These are phyloP conservation scores for Chenopodium formosanum DNA, from an alignment of 148 eudicot genomes.

Conservation along the genomic window DNA sequence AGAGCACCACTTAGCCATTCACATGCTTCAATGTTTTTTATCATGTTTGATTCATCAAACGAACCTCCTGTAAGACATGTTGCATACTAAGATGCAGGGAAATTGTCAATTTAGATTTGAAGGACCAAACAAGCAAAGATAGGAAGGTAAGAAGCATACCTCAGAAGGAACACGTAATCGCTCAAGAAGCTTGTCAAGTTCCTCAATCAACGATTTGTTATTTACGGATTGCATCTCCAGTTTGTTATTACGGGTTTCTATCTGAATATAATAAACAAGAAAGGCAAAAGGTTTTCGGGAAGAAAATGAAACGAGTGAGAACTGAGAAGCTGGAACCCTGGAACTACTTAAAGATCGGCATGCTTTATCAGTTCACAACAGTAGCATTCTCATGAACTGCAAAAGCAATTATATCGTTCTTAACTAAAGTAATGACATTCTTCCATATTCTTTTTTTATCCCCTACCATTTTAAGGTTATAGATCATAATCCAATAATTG, in stretches of 20 bases:
- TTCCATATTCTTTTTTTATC: no score
- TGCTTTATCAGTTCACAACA: neutral
- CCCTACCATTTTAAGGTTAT: no score
- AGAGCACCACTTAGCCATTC: conserved; percentile 86
- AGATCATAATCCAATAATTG: neutral
- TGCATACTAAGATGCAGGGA: conserved; percentile 57
- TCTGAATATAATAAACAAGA: conserved; percentile 43
- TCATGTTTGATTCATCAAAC: conserved; percentile 88
- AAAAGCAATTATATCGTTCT: no score
- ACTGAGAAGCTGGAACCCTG: conserved; percentile 1
- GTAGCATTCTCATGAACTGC: neutral
- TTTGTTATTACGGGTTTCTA: conserved; percentile 93
- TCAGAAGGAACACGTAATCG: conserved; percentile 78
- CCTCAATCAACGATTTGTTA: conserved; percentile 73
- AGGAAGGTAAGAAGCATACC: conserved; percentile 34
- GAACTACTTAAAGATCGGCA: neutral
- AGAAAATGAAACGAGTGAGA: neutral
- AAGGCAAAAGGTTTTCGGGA: neutral
- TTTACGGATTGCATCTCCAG: conserved; percentile 96
- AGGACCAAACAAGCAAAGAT: neutral
- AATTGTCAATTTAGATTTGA: conserved; percentile 10
- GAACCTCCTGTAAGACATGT: conserved; percentile 80
- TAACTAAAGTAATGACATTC: no score
- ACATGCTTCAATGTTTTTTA: conserved; percentile 83
- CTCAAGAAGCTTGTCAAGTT: conserved; percentile 94